Evolutionary conservation across 345 rosid genomes (phyloP).

Genomic region (Citrus cavaleriei): DNA sequence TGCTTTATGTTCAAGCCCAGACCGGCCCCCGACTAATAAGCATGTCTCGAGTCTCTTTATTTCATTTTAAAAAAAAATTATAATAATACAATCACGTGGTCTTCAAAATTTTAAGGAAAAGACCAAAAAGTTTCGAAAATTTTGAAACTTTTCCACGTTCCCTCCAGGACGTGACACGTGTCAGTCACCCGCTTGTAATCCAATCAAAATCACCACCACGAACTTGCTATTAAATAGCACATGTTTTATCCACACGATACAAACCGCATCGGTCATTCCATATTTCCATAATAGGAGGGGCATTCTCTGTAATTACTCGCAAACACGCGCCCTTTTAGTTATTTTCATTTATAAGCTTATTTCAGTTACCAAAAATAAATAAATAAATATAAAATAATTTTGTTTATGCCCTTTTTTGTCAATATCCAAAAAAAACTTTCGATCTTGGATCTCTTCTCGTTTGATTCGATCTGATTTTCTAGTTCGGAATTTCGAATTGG

Average conservation of each 20-base stretch:
- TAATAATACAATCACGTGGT: too few species aligned
- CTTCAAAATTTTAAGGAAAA: too few species aligned
- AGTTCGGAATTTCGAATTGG: not conserved
- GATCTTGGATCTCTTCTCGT: slow-evolving; percentile 13
- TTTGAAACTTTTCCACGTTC: not conserved
- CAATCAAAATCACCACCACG: not conserved
- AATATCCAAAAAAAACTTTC: slow-evolving; percentile 5
- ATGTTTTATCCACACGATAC: not conserved
- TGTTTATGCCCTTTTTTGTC: slow-evolving; percentile 15
- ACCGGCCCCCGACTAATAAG: too few species aligned
- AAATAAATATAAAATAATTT: not conserved
- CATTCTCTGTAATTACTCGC: slow-evolving; percentile 23
- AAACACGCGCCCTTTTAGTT: slow-evolving; percentile 23
- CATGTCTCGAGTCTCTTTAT: too few species aligned
- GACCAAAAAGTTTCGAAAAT: not conserved
- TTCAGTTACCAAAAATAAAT: not conserved
- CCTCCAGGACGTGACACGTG: not conserved
- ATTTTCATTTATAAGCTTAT: slow-evolving; percentile 2
- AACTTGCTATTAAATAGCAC: not conserved
- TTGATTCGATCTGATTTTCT: slow-evolving; percentile 12
- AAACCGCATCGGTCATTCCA: not conserved
- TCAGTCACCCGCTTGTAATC: not conserved
- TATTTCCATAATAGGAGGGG: slow-evolving; percentile 5
- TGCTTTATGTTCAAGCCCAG: too few species aligned
- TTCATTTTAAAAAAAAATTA: too few species aligned